Percentiles rank a stretch among this genome's conserved stretches.
Evolutionary conservation across 2,329 filamentous ascomycete species (phyloP).

Genomic region (Teratosphaeria viscida): DNA sequence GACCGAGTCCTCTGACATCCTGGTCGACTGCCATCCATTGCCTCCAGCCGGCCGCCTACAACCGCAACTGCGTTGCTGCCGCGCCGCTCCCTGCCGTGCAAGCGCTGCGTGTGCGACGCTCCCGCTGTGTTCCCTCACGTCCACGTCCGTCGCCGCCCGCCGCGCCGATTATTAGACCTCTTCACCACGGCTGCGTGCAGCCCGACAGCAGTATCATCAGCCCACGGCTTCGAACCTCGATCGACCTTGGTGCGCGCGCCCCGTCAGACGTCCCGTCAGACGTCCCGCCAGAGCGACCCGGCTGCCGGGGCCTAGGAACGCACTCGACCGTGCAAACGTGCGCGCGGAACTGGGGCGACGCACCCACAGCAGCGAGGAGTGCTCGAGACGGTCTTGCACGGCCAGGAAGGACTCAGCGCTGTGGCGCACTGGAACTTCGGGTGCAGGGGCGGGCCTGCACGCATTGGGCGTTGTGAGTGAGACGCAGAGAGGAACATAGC

Average conservation of each 20-base stretch:
- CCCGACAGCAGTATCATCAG: neutral
- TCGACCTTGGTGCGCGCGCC: neutral
- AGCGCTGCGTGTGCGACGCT: neutral
- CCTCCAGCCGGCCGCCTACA: neutral
- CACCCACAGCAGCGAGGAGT: neutral
- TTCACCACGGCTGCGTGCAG: neutral
- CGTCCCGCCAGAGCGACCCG: neutral
- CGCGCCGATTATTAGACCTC: no score
- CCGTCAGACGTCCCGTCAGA: neutral
- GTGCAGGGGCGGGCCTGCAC: neutral
- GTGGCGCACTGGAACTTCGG: neutral
- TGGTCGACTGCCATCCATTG: neutral
- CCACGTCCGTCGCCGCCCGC: neutral
- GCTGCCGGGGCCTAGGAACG: neutral
- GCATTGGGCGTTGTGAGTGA: neutral
- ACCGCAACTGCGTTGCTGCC: neutral
- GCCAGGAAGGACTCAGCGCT: neutral
- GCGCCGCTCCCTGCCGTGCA: neutral
- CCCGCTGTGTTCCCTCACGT: neutral
- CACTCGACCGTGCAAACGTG: neutral
- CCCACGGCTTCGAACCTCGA: neutral
- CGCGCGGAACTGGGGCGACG: neutral
- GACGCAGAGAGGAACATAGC: neutral
- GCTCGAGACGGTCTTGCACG: neutral
- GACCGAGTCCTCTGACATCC: neutral